These are phyloP conservation scores for Omphalea diandra DNA, from an alignment of 441 rosid species.

Conservation along the genomic window DNA sequence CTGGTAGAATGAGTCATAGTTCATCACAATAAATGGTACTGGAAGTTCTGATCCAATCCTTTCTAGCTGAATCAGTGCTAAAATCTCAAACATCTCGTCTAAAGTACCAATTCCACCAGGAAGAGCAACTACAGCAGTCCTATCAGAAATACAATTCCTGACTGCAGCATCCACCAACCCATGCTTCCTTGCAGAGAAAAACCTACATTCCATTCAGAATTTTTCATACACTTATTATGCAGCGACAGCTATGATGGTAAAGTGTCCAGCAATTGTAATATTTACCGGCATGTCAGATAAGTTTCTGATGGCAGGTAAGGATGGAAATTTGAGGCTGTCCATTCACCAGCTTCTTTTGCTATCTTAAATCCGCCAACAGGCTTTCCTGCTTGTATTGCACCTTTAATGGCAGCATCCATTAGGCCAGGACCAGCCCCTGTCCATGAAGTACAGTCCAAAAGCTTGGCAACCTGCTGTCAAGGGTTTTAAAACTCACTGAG, in stretches of 20 bases:
- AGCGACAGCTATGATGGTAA: not conserved
- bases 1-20: slow-evolving; percentile 70
- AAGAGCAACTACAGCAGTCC: slow-evolving; percentile 74
- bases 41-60: slow-evolving; percentile 75
- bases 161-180: slow-evolving; percentile 81
- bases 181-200: slow-evolving; percentile 93
- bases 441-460: slow-evolving; percentile 88
- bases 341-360: slow-evolving; percentile 79
- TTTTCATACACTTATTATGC: not conserved
- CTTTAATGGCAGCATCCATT: slow-evolving; percentile 86
- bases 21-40: slow-evolving; percentile 82
- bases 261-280: not conserved
- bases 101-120: slow-evolving; percentile 92
- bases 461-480: slow-evolving; percentile 58
- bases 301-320: slow-evolving; percentile 71
- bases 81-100: slow-evolving; percentile 84
- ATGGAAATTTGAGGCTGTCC: slow-evolving; percentile 86
- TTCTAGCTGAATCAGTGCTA: slow-evolving; percentile 73
- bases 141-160: slow-evolving; percentile 49
- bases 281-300: slow-evolving; percentile 86
- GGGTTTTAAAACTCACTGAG: slow-evolving; percentile 3
- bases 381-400: slow-evolving; percentile 76
- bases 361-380: slow-evolving; percentile 83
- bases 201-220: slow-evolving; percentile 40
- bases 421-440: slow-evolving; percentile 95